These are phyloP conservation scores for Metarhizium anisopliae DNA, from an alignment of 2,329 filamentous ascomycete genomes.

Conservation along the genomic window DNA sequence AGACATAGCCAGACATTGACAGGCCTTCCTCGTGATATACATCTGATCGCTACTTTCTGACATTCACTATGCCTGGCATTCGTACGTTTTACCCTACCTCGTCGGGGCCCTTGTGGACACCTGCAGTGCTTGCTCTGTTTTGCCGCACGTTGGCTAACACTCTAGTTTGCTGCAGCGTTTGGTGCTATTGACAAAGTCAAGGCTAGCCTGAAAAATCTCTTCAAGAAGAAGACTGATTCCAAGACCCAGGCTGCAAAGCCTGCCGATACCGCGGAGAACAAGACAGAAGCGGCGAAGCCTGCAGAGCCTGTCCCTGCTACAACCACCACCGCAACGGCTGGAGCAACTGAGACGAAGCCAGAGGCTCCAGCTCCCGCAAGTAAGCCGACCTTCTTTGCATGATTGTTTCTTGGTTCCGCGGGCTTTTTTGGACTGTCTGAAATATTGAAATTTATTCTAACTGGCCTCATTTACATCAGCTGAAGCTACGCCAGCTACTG, in stretches of 20 bases:
- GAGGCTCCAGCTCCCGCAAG: conserved; percentile 20
- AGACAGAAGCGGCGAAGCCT: conserved; percentile 14
- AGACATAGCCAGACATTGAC: neutral
- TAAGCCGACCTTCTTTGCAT: conserved; percentile 12
- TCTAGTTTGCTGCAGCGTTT: conserved; percentile 26
- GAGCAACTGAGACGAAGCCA: conserved; percentile 27
- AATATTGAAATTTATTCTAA: neutral
- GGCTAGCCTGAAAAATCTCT: conserved; percentile 44
- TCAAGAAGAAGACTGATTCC: conserved; percentile 38
- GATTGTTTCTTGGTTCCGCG: too few species aligned
- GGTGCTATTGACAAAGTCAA: conserved; percentile 46
- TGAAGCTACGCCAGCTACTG: conserved; percentile 14
- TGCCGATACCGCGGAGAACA: conserved; percentile 6
- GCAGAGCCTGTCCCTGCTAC: conserved; percentile 14
- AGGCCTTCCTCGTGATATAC: neutral
- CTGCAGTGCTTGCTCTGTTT: neutral
- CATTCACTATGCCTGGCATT: conserved; percentile 40
- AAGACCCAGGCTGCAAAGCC: conserved; percentile 12
- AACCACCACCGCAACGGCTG: conserved; percentile 17
- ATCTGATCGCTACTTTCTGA: neutral
- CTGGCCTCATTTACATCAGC: conserved; percentile 7
- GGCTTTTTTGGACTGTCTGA: neutral
- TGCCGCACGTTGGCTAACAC: conserved; percentile 1
- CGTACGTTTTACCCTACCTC: conserved; percentile 30
- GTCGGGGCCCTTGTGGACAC: neutral